These are phyloP conservation scores for Aspergillus alliaceus DNA, from an alignment of 2,329 filamentous ascomycete species.

Conservation along the genomic window DNA sequence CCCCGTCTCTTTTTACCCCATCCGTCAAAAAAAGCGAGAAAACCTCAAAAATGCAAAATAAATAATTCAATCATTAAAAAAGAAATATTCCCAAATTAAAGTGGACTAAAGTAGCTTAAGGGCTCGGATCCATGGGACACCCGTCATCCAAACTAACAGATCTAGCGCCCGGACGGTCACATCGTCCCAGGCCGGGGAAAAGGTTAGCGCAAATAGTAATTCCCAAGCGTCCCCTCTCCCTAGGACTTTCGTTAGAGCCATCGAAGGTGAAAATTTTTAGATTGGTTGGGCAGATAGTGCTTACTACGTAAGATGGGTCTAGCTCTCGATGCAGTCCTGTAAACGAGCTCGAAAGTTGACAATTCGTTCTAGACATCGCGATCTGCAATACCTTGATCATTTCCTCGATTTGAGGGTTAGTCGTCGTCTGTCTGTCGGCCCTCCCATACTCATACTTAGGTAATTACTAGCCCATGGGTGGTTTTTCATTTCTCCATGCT, in stretches of 20 bases:
- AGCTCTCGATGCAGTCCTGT: not conserved
- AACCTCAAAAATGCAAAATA: not conserved
- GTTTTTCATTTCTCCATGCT: no score
- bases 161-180: conserved; percentile 13
- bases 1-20: not conserved
- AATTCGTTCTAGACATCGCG: not conserved
- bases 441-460: no score
- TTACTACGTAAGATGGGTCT: not conserved
- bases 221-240: not conserved
- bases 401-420: not conserved
- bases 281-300: not conserved
- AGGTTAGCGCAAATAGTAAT: conserved; percentile 4
- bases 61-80: not conserved
- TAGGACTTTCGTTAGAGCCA: not conserved
- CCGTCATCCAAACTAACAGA: conserved; percentile 7
- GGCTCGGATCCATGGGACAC: conserved; percentile 2
- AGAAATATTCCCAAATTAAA: not conserved
- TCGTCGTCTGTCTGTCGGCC: not conserved
- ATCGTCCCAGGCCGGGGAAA: conserved; percentile 7
- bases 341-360: not conserved
- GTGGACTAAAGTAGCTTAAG: not conserved
- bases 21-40: not conserved
- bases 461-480: no score
- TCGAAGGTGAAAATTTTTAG: not conserved
- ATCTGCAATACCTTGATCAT: not conserved